Evolutionary conservation across 306 rosid species (phyloP), one percentile per base, ranked within the genome.

Genomic region (Sesbania bispinosa): DNA sequence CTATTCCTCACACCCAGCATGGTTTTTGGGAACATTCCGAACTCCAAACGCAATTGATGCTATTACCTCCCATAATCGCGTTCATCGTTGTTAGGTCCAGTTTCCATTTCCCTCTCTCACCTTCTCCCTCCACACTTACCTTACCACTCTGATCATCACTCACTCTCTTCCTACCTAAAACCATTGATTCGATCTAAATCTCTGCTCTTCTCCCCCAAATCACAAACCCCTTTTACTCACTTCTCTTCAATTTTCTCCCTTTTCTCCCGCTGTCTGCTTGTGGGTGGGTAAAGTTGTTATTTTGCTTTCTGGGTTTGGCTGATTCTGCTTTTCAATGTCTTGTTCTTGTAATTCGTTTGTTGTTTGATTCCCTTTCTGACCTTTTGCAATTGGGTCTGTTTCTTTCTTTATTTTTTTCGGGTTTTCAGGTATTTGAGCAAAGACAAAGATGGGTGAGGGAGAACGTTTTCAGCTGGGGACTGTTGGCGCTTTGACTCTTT

Each of bases 401-500:
- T 50, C 3, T 19, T 41, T 78, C 21, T 52, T 42, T 24, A 1
- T 29, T 45, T 33, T 60, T 21, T 50, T 42, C 3, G 33, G 39
- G 39, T 67, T 65, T 43, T 62, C 54, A 63, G 62, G 59, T 13
- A 50, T 61, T 71, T 43, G 66, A 68, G 66, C 64, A 62, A 72
- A 50, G 67, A 53, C 72, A 77, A 76, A 83, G 81, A 92, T 92
- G 98, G 88, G 92, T 19, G 94, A 87, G 77, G 88, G 90, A 18
- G 92, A 81, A 71, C 75, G 88, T 69, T 92, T 89, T 72, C 98
- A 88, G 84, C 80, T 92, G 61, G 96, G 96, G 23, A 92, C 97
- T 6, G 82, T 87, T n/a, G 97, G 97, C 45, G 97, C 97, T 69
- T 89, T 92, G 90, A 58, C 85, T 71, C 94, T 92, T 10, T 92